Evolutionary conservation across 108 stramenopile genomes (phyloP), one percentile per base, ranked within the genome.

Genomic region (Chaetoceros muelleri): DNA sequence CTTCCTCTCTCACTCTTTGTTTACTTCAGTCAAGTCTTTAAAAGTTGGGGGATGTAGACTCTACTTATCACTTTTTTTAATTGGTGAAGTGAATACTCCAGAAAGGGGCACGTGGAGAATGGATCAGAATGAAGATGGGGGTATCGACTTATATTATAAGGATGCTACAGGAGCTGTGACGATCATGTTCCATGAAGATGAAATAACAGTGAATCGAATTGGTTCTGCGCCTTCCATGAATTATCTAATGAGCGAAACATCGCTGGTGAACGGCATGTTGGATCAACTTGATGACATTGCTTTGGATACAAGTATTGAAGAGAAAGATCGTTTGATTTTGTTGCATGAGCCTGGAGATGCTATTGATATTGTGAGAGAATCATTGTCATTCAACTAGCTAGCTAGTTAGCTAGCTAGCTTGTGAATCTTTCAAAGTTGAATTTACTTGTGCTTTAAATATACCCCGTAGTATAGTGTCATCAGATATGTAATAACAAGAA

Each of bases 31-130:
- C 7, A 68, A 81, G 76, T 70, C 79, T 18, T 58, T 89, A 61
- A 89, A 89, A 61, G 69, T 67, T 3, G 87, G 87, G n/a, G 87
- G 83, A n/a, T 55, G 84, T 3, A 63, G 87, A 5, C 52, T 89
- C 24, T 85, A 82, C 44, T 66, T 78, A 34, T 76, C 61, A 56
- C 73, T 89, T 50, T 89, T 81, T 51, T 29, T 84, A n/a, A 74
- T 89, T 76, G 87, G 87, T 2, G 51, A 81, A 61, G 80, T 81
- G 59, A 89, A 89, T 60, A 85, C 81, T 30, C 87, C 87, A 1
- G 81, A 89, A 31, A 44, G 49, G 25, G 54, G 61, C 8, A 55
- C 77, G n/a, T 89, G 87, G 87, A 70, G 70, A 53, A 76, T 78
- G 19, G 57, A 75, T 30, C 83, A 89, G 62, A 62, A 47, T 20